Evolutionary conservation across 768 basidiomycete genomes (phyloP).

Genomic region (Pulveroboletus sp.): DNA sequence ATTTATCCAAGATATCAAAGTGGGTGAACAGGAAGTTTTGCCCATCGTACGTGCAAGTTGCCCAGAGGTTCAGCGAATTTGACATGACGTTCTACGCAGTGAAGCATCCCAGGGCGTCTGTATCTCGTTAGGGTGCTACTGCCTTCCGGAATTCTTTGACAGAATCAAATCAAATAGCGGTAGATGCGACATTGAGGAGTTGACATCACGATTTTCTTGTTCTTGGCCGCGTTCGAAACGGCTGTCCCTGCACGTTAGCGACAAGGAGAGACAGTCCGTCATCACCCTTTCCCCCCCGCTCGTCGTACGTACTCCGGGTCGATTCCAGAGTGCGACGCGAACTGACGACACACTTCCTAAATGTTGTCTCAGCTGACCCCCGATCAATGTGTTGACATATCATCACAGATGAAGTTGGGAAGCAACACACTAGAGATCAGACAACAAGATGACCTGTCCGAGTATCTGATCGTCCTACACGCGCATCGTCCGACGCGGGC

Average conservation of each 20-base stretch:
- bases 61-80: background rate
- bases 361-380: slow-evolving; percentile 36
- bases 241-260: slow-evolving; percentile 13
- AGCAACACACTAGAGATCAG: slow-evolving; percentile 40
- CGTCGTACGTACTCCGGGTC: slow-evolving; percentile 30
- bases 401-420: slow-evolving; percentile 39
- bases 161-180: slow-evolving; percentile 10
- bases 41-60: slow-evolving; percentile 28
- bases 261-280: slow-evolving; percentile 2
- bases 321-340: background rate
- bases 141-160: slow-evolving; percentile 23
- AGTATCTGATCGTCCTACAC: slow-evolving; percentile 43
- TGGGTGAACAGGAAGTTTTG: slow-evolving; percentile 35
- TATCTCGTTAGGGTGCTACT: slow-evolving; percentile 44
- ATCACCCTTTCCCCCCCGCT: slow-evolving; percentile 29
- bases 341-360: background rate
- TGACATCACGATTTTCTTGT: slow-evolving; percentile 29
- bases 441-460: slow-evolving; percentile 41
- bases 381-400: slow-evolving; percentile 49
- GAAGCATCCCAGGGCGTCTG: slow-evolving; percentile 36
- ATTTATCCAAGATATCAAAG: slow-evolving; percentile 24
- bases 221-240: slow-evolving; percentile 40
- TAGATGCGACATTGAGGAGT: slow-evolving; percentile 12
- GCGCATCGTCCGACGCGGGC: slow-evolving; percentile 45
- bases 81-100: slow-evolving; percentile 16